These are phyloP conservation scores for Xylogone sp. DNA, from an alignment of 2,329 filamentous ascomycete species.

Conservation along the genomic window DNA sequence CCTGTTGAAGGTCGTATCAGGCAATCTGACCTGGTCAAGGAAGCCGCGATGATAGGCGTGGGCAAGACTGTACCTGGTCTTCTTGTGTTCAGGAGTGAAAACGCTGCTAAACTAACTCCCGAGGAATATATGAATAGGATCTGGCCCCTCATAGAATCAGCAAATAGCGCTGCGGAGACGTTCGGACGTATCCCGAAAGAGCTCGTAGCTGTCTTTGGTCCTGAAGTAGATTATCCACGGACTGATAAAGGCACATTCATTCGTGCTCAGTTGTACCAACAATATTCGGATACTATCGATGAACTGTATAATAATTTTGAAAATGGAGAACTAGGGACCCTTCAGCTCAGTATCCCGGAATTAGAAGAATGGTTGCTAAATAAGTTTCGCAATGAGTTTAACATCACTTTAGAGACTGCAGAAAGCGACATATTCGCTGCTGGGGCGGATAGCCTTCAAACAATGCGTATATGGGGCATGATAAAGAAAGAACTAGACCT, in stretches of 20 bases:
- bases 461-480: conserved; percentile 20
- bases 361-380: conserved; percentile 28
- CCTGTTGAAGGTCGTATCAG: conserved; percentile 48
- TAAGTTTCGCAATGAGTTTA: conserved; percentile 4
- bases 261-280: conserved; percentile 40
- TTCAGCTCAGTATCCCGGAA: conserved; percentile 20
- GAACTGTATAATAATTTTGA: conserved; percentile 29
- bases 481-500: conserved; percentile 23
- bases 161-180: conserved; percentile 45
- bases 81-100: conserved; percentile 45
- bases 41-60: conserved; percentile 52
- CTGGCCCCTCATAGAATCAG: conserved; percentile 45
- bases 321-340: conserved; percentile 8
- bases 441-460: conserved; percentile 27
- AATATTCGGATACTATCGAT: conserved; percentile 39
- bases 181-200: conserved; percentile 49
- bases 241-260: conserved; percentile 53
- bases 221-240: conserved; percentile 35
- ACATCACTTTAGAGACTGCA: conserved; percentile 1
- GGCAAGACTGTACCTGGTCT: conserved; percentile 48
- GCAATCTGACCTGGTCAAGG: conserved; percentile 46
- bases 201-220: conserved; percentile 36
- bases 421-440: conserved; percentile 25
- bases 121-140: conserved; percentile 42
- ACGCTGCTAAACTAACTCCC: conserved; percentile 33